phyloP scores from a whole-genome alignment of 768 basidiomycete genomes.

The Auricularia cornea region DNA sequence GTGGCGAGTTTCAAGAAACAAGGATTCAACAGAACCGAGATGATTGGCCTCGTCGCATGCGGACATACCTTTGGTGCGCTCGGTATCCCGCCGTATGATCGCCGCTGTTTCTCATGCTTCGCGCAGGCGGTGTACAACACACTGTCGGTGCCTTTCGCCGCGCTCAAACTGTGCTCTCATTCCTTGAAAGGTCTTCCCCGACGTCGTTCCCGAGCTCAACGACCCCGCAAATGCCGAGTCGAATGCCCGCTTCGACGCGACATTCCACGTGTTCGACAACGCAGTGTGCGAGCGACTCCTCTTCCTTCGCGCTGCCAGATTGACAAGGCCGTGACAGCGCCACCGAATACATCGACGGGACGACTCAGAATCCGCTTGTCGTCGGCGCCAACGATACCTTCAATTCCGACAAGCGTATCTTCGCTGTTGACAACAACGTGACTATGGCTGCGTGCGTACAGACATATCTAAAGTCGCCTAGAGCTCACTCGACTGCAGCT shows the following conservation, averaged over 20 bases:
- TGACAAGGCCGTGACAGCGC: no score
- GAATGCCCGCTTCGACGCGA: constrained; percentile 32
- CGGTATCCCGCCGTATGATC: no score
- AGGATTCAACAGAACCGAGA: constrained; percentile 37
- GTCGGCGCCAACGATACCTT: constrained; percentile 25
- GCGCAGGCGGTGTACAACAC: constrained; percentile 34
- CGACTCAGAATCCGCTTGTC: constrained; percentile 33
- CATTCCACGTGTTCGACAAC: constrained; percentile 33
- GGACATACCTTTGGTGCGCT: constrained; percentile 38
- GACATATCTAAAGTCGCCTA: background rate
- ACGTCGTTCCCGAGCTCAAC: constrained; percentile 3
- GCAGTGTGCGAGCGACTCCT: constrained; percentile 19
- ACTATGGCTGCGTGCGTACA: constrained; percentile 31
- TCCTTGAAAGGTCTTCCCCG: constrained; percentile 1
- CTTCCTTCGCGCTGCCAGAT: background rate
- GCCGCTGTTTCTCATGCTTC: background rate
- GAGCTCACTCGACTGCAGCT: background rate
- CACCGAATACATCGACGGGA: constrained; percentile 31
- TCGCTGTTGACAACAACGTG: constrained; percentile 30
- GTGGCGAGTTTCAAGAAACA: constrained; percentile 32
- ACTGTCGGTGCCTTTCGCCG: constrained; percentile 22
- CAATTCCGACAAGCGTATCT: constrained; percentile 33
- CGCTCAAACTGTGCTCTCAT: background rate
- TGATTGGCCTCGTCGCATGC: constrained; percentile 44
- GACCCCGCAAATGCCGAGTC: constrained; percentile 1